phyloP scores from a whole-genome alignment of 805 yeast genomes.

The Brettanomyces anomalus region DNA sequence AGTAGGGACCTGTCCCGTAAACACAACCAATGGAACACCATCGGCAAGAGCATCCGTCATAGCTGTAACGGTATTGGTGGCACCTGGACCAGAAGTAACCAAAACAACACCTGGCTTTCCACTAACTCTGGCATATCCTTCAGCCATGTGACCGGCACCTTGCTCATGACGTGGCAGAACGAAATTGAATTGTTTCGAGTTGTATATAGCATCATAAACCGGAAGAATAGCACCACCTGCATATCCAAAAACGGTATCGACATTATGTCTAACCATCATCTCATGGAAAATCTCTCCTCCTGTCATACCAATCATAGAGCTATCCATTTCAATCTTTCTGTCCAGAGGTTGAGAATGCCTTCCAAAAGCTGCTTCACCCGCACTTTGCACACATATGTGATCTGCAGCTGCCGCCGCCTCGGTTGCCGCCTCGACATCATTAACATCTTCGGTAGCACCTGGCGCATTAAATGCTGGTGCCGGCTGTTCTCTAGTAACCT shows the following conservation, averaged over 20 bases:
- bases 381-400: slow-evolving; percentile 4
- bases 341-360: slow-evolving; percentile 12
- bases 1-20: slow-evolving; percentile 96
- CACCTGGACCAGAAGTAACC: slow-evolving; percentile 99
- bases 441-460: not conserved
- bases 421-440: slow-evolving; percentile 1
- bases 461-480: slow-evolving; percentile 12
- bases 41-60: slow-evolving; percentile 96
- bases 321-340: slow-evolving; percentile 38
- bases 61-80: slow-evolving; percentile 97
- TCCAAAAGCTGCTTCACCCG: slow-evolving; percentile 14
- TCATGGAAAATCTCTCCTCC: slow-evolving; percentile 99
- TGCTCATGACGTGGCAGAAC: slow-evolving; percentile 96
- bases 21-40: slow-evolving; percentile 95
- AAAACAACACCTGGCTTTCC: slow-evolving; percentile 97
- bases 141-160: slow-evolving; percentile 99
- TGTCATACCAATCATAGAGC: slow-evolving; percentile 88
- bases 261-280: slow-evolving; percentile 95
- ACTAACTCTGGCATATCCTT: slow-evolving; percentile 91
- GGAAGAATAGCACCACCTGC: slow-evolving; percentile 99
- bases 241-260: slow-evolving; percentile 93
- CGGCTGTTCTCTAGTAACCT: slow-evolving; percentile 11
- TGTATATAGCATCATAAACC: slow-evolving; percentile 93
- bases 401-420: slow-evolving; percentile 3
- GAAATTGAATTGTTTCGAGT: slow-evolving; percentile 81